A percentile compares a stretch with the other conserved stretches of the same genome.
These are phyloP conservation scores for Taiozyma sp. DNA, from an alignment of 1,139 yeast species.

Conservation along the genomic window DNA sequence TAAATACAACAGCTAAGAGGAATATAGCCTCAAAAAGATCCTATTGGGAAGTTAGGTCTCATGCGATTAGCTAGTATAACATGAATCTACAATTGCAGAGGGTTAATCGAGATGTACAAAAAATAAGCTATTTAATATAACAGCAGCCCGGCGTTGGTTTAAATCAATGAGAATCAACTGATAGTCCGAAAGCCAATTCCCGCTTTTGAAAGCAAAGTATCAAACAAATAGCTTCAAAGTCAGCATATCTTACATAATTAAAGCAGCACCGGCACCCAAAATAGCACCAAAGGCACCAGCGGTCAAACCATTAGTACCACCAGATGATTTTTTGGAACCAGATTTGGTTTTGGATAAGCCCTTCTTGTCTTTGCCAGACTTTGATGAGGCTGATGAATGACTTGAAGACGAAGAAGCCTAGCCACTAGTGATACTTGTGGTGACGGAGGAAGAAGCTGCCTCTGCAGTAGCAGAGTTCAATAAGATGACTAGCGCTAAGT, in stretches of 20 bases:
- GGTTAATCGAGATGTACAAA: background rate
- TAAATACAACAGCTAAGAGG: too few species aligned
- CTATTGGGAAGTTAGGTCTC: too few species aligned
- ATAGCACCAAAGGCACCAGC: conserved; percentile 9
- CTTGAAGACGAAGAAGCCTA: background rate
- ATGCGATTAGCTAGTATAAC: too few species aligned
- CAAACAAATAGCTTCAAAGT: background rate
- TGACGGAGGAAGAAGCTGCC: background rate
- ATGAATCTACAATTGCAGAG: too few species aligned
- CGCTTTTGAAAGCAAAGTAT: background rate
- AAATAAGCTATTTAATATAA: background rate
- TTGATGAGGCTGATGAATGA: background rate
- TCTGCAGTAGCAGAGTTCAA: background rate
- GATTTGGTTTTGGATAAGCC: background rate
- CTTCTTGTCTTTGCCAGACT: too few species aligned
- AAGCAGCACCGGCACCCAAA: conserved; percentile 9
- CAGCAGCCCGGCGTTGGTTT: background rate
- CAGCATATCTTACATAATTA: conserved; percentile 3
- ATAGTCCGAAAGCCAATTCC: background rate
- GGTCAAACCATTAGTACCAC: background rate
- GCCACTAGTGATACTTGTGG: background rate
- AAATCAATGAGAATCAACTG: too few species aligned
- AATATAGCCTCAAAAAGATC: too few species aligned
- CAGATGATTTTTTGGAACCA: background rate
- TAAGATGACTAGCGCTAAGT: background rate